Evolutionary conservation across 176 grass and related monocot species (phyloP).

Genomic region (Pharus latifolius): DNA sequence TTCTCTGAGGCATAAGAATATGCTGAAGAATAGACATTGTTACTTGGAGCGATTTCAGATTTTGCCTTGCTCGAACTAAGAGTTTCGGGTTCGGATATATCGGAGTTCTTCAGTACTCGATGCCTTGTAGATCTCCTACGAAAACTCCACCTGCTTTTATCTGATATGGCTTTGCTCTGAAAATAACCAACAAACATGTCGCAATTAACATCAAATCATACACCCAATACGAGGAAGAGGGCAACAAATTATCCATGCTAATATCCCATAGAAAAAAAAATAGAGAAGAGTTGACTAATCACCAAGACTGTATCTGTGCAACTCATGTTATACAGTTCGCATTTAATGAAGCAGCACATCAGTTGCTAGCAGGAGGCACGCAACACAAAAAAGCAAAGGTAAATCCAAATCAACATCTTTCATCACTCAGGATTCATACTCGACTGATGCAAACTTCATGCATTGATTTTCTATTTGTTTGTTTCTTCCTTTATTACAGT

Average conservation of each 20-base stretch:
- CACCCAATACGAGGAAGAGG: neutral
- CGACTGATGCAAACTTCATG: neutral
- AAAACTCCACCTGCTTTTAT: constrained; percentile 95
- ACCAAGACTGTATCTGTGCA: neutral
- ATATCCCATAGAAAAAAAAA: neutral
- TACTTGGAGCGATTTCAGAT: constrained; percentile 42
- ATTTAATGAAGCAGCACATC: neutral
- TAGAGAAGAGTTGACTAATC: neutral
- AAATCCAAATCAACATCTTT: neutral
- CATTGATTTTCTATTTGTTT: neutral
- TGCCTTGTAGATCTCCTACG: constrained; percentile 92
- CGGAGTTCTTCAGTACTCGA: constrained; percentile 70
- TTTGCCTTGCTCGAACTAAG: constrained; percentile 76
- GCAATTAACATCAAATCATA: neutral
- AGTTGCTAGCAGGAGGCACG: neutral
- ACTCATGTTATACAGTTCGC: neutral
- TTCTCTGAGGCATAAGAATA: constrained; percentile 70
- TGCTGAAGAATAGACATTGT: constrained; percentile 47
- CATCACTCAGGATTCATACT: neutral
- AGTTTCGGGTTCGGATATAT: constrained; percentile 64
- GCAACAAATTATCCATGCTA: neutral
- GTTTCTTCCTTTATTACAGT: neutral
- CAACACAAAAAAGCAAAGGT: neutral
- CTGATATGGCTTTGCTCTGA: constrained; percentile 73
- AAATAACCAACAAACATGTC: constrained; percentile 2